phyloP scores from a whole-genome alignment of 352 stramenopile genomes.

The Phytophthora constricta region DNA sequence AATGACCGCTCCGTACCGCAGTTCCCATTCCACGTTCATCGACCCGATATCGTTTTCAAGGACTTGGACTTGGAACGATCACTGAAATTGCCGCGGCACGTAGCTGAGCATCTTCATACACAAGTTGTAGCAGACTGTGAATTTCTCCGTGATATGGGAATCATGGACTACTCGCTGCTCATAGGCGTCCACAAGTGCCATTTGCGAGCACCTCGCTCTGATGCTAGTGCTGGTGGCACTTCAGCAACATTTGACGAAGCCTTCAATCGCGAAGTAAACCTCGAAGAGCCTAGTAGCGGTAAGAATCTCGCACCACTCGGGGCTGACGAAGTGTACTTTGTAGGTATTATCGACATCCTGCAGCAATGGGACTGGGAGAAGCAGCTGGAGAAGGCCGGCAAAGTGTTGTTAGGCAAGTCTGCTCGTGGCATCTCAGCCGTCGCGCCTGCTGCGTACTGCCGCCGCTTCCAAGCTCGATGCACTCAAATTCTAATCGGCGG shows the following conservation, averaged over 20 bases:
- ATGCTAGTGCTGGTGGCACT: slow-evolving; percentile 3
- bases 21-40: slow-evolving; percentile 54
- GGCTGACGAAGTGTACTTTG: slow-evolving; percentile 72
- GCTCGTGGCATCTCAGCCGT: slow-evolving; percentile 71
- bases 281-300: slow-evolving; percentile 23
- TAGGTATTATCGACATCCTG: slow-evolving; percentile 88
- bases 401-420: slow-evolving; percentile 73
- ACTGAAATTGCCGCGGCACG: slow-evolving; percentile 41
- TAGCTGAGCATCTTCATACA: slow-evolving; percentile 48
- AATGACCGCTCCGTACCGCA: slow-evolving; percentile 24
- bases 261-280: slow-evolving; percentile 26
- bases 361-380: slow-evolving; percentile 88
- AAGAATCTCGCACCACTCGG: slow-evolving; percentile 37
- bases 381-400: slow-evolving; percentile 75
- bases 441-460: slow-evolving; percentile 65
- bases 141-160: slow-evolving; percentile 72
- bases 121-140: slow-evolving; percentile 65
- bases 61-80: slow-evolving; percentile 65
- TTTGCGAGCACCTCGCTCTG: slow-evolving; percentile 28
- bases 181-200: slow-evolving; percentile 75
- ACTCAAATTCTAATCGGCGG: slow-evolving; percentile 54
- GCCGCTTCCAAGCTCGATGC: slow-evolving; percentile 69
- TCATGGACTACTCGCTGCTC: slow-evolving; percentile 85
- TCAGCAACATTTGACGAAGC: slow-evolving; percentile 25
- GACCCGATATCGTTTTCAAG: slow-evolving; percentile 75